phyloP scores from a whole-genome alignment of 345 rosid species.

The Mangifera indica region DNA sequence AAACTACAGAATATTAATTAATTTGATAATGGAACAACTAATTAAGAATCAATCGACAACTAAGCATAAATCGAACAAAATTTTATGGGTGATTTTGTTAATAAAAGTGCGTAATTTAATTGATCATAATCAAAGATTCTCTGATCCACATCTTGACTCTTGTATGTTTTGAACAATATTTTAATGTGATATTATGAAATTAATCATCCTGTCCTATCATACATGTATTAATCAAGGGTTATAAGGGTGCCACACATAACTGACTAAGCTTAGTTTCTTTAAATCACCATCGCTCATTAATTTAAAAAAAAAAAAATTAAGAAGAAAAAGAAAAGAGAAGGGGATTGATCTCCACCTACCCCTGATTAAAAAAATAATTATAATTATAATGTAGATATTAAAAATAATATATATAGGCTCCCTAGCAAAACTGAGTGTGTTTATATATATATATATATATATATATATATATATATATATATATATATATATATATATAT shows the following conservation, averaged over 20 bases:
- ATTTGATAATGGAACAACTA: neutral
- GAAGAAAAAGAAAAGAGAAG: neutral
- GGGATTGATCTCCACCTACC: neutral
- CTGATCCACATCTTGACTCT: neutral
- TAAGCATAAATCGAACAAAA: neutral
- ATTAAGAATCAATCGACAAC: neutral
- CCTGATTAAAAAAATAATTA: neutral
- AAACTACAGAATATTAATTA: neutral
- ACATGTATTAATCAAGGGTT: neutral
- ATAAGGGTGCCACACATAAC: neutral
- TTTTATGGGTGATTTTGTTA: constrained; percentile 2
- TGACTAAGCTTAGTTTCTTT: neutral
- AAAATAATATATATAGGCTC: no score
- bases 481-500: no score
- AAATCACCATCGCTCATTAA: neutral
- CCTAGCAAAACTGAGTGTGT: no score
- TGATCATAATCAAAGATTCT: constrained; percentile 17
- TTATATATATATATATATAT: no score
- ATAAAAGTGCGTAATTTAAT: neutral
- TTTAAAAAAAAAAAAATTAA: neutral
- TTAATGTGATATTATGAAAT: no score
- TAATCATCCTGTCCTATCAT: no score
- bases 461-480: no score
- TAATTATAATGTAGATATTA: neutral
- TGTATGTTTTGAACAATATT: neutral